These are phyloP conservation scores for Clonostachys solani DNA, from an alignment of 2,329 filamentous ascomycete genomes.

Conservation along the genomic window DNA sequence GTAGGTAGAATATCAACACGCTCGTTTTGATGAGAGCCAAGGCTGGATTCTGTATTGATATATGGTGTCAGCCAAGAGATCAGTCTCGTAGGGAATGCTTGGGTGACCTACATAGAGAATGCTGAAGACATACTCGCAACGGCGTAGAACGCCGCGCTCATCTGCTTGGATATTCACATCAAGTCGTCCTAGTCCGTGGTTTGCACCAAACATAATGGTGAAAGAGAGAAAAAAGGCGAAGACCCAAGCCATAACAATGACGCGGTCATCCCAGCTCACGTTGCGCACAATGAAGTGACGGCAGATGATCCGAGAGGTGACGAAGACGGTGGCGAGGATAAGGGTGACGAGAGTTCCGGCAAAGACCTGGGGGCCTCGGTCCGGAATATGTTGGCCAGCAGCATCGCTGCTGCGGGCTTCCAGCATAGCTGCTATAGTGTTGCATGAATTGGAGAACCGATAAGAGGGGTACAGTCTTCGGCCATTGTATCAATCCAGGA, in stretches of 20 bases:
- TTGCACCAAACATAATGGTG: constrained; percentile 59
- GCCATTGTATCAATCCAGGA: too few species aligned
- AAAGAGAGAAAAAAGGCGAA: constrained; percentile 65
- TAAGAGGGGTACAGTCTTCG: too few species aligned
- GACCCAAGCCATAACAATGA: constrained; percentile 76
- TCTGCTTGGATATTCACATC: constrained; percentile 51
- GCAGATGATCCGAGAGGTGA: constrained; percentile 69
- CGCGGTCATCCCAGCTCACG: constrained; percentile 73
- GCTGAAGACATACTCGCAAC: constrained; percentile 60
- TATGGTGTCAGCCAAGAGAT: constrained; percentile 2
- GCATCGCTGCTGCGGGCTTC: too few species aligned
- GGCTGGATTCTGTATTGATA: constrained; percentile 65
- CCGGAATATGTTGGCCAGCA: constrained; percentile 19
- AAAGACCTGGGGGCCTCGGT: constrained; percentile 60
- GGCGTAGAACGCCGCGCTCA: constrained; percentile 49
- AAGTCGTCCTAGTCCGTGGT: constrained; percentile 63
- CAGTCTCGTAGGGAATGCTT: neutral
- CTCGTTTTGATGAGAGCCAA: constrained; percentile 90
- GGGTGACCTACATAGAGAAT: constrained; percentile 50
- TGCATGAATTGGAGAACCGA: too few species aligned
- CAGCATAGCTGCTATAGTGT: too few species aligned
- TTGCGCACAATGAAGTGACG: constrained; percentile 69
- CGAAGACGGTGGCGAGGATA: constrained; percentile 68
- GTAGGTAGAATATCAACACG: constrained; percentile 87
- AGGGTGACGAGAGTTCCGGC: constrained; percentile 68